These are phyloP conservation scores for Cichorium intybus DNA, from an alignment of 140 eudicot genomes.

Conservation along the genomic window DNA sequence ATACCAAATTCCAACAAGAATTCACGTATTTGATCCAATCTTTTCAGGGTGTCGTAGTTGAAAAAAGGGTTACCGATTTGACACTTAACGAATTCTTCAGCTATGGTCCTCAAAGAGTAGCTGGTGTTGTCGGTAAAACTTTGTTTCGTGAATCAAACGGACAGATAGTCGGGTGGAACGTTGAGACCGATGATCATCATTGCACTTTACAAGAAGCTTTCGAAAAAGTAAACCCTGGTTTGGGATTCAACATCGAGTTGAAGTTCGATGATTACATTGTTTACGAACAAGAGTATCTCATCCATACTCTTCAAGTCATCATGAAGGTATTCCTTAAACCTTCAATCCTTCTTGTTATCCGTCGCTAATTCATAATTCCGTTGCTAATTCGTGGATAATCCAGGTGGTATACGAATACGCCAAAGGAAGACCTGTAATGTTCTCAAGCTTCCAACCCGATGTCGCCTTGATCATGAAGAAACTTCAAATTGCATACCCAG, in stretches of 20 bases:
- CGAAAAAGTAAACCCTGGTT: slow-evolving; percentile 55
- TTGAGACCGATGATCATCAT: slow-evolving; percentile 56
- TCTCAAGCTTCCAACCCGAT: slow-evolving; percentile 87
- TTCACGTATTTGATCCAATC: background rate
- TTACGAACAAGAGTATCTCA: slow-evolving; percentile 50
- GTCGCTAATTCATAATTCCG: background rate
- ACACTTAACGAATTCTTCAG: slow-evolving; percentile 54
- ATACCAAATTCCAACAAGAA: background rate
- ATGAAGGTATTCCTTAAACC: slow-evolving; percentile 38
- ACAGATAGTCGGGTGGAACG: slow-evolving; percentile 58
- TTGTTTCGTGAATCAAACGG: slow-evolving; percentile 64
- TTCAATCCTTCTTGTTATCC: background rate
- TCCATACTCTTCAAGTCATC: slow-evolving; percentile 52
- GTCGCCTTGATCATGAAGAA: slow-evolving; percentile 69
- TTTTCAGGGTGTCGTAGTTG: slow-evolving; percentile 60
- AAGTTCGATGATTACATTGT: slow-evolving; percentile 78
- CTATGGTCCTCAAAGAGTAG: slow-evolving; percentile 74
- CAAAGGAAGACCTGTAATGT: slow-evolving; percentile 58
- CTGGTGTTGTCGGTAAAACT: slow-evolving; percentile 49
- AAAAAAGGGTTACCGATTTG: slow-evolving; percentile 75
- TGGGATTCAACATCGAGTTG: slow-evolving; percentile 91
- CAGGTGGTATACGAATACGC: slow-evolving; percentile 66
- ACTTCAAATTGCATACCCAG: slow-evolving; percentile 77
- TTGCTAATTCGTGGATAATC: background rate
- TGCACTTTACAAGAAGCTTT: slow-evolving; percentile 83